Conservation (phyloP, 1,284 basidiomycete genomes). For the Wolfiporia cocos region DNA sequence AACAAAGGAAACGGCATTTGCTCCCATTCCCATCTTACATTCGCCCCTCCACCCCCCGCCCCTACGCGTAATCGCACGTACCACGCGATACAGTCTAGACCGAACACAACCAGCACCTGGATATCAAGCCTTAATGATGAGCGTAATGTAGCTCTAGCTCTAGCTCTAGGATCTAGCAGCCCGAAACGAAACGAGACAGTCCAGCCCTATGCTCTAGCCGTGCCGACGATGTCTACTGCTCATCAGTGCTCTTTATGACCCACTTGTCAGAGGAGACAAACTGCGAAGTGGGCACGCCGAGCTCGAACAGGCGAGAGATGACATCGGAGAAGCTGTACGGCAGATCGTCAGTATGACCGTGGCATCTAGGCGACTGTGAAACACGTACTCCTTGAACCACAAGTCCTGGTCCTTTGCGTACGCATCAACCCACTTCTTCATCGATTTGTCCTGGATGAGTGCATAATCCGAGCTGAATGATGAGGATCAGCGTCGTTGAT, state of each 20-base stretch:
- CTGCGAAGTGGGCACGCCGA: slow-evolving; percentile 81
- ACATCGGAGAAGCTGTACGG: slow-evolving; percentile 71
- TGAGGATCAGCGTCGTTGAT: neutral
- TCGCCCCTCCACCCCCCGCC: neutral
- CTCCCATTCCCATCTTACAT: neutral
- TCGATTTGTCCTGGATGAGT: slow-evolving; percentile 80
- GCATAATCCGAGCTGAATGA: slow-evolving; percentile 70
- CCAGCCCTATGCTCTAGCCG: slow-evolving; percentile 5
- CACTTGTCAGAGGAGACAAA: slow-evolving; percentile 67
- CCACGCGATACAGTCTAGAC: neutral
- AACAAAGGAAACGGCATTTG: neutral
- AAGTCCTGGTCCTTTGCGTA: slow-evolving; percentile 81
- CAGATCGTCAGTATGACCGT: slow-evolving; percentile 5
- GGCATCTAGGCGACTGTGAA: slow-evolving; percentile 2
- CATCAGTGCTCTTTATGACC: slow-evolving; percentile 60
- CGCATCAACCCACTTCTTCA: slow-evolving; percentile 79
- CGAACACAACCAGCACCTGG: neutral
- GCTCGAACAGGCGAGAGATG: slow-evolving; percentile 77
- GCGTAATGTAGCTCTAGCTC: neutral
- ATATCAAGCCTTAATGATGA: neutral
- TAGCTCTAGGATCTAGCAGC: slow-evolving; percentile 1
- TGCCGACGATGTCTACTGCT: slow-evolving; percentile 31
- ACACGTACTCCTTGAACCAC: slow-evolving; percentile 85
- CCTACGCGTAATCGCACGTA: neutral
- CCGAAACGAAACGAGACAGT: neutral